A percentile compares a stretch with the other conserved stretches of the same genome.
These are phyloP conservation scores for Solanum okadae DNA, from an alignment of 257 asterid genomes.

Conservation along the genomic window DNA sequence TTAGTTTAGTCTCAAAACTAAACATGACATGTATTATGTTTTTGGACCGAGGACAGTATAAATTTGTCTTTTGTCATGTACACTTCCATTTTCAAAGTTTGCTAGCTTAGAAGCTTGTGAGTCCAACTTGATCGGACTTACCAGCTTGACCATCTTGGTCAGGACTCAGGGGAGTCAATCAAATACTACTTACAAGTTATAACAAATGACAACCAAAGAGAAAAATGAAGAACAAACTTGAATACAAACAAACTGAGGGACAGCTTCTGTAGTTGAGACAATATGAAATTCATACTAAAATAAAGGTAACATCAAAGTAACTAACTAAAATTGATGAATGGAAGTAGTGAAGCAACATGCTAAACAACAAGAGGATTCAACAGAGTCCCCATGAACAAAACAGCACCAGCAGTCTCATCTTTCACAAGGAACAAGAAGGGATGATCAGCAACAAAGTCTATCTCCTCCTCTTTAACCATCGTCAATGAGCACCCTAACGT, in stretches of 20 bases:
- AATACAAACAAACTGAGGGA: not conserved
- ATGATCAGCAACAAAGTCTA: not conserved
- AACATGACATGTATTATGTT: not conserved
- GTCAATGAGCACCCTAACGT: rapidly evolving
- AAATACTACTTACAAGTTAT: no score
- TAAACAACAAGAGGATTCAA: conserved; percentile 10
- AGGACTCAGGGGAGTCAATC: not conserved
- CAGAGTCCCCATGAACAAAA: conserved; percentile 18
- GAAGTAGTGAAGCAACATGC: not conserved
- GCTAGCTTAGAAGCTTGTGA: not conserved
- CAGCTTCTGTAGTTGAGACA: not conserved
- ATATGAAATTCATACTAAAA: no score
- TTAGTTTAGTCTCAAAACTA: not conserved
- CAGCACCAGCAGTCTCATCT: conserved; percentile 17
- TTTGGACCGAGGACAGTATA: no score
- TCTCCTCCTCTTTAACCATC: not conserved
- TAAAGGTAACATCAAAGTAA: not conserved
- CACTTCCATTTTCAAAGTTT: no score
- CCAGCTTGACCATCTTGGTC: not conserved
- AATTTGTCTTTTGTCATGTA: no score
- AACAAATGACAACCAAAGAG: not conserved
- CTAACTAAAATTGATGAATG: conserved; percentile 4
- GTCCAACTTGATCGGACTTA: no score
- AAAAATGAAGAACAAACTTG: not conserved
- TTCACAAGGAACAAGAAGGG: conserved; percentile 6